Evolutionary conservation across 441 rosid species (phyloP).

Genomic region (Populus hybrid): DNA sequence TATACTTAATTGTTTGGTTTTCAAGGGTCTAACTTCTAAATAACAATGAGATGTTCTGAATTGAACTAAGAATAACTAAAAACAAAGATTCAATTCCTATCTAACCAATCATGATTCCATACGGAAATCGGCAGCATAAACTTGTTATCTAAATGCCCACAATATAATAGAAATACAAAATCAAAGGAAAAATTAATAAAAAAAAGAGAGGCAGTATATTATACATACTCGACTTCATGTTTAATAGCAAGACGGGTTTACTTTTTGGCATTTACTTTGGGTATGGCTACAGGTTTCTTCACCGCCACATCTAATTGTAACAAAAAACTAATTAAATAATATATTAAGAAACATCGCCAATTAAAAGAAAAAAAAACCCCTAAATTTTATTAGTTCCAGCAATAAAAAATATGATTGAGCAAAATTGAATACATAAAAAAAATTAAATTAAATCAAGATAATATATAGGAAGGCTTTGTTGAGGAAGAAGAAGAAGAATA

Average conservation of each 20-base stretch:
- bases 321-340: not conserved
- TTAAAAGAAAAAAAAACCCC: not conserved
- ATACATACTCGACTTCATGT: constrained; percentile 61
- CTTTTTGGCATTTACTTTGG: constrained; percentile 47
- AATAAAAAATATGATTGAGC: no score
- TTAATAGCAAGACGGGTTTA: constrained; percentile 52
- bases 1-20: not conserved
- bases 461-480: no score
- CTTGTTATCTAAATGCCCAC: no score
- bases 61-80: no score
- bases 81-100: no score
- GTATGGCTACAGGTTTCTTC: constrained; percentile 41
- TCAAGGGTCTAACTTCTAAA: not conserved
- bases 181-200: not conserved
- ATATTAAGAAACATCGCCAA: no score
- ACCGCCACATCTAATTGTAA: constrained; percentile 74
- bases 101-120: no score
- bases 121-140: not conserved
- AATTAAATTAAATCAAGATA: not conserved
- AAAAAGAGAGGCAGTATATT: not conserved
- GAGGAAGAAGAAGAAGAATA: no score
- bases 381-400: not conserved
- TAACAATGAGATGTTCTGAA: no score
- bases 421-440: no score
- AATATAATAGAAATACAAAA: not conserved